Evolutionary conservation across 2,329 filamentous ascomycete genomes (phyloP).

Genomic region (Fusarium pseudograminearum): DNA sequence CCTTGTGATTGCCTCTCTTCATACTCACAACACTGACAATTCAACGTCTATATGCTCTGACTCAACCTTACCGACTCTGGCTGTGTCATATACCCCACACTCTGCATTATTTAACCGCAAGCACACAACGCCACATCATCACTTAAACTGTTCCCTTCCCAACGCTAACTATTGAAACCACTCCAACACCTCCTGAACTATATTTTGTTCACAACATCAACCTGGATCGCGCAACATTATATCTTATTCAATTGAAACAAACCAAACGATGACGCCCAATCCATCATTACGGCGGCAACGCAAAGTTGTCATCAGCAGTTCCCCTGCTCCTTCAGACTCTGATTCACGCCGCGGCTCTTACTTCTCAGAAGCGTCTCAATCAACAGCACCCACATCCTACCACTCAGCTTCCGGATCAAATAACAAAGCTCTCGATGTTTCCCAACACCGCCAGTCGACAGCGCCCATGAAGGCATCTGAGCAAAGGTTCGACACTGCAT

Average conservation of each 20-base stretch:
- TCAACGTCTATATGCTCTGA: constrained; percentile 10
- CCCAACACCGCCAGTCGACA: constrained; percentile 28
- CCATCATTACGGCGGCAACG: constrained; percentile 44
- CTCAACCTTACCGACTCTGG: constrained; percentile 15
- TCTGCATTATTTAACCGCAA: constrained; percentile 24
- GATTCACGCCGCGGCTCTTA: constrained; percentile 47
- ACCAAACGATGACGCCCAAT: constrained; percentile 35
- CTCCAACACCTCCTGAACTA: constrained; percentile 29
- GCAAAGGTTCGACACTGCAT: constrained; percentile 40
- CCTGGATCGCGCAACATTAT: constrained; percentile 12
- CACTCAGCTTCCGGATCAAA: constrained; percentile 44
- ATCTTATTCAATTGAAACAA: constrained; percentile 11
- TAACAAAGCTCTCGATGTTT: constrained; percentile 35
- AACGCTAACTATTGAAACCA: constrained; percentile 17
- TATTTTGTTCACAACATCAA: constrained; percentile 6
- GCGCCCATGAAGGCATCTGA: constrained; percentile 23
- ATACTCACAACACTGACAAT: constrained; percentile 5
- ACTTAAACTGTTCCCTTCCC: constrained; percentile 7
- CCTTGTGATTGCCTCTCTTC: constrained; percentile 30
- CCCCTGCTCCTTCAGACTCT: constrained; percentile 44
- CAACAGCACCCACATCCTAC: constrained; percentile 48
- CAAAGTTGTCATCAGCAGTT: constrained; percentile 44
- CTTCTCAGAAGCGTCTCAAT: constrained; percentile 46
- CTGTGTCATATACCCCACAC: constrained; percentile 26
- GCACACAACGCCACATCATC: constrained; percentile 12